Evolutionary conservation across 768 basidiomycete species (phyloP).

Genomic region (Candolleomyces eurysporus): DNA sequence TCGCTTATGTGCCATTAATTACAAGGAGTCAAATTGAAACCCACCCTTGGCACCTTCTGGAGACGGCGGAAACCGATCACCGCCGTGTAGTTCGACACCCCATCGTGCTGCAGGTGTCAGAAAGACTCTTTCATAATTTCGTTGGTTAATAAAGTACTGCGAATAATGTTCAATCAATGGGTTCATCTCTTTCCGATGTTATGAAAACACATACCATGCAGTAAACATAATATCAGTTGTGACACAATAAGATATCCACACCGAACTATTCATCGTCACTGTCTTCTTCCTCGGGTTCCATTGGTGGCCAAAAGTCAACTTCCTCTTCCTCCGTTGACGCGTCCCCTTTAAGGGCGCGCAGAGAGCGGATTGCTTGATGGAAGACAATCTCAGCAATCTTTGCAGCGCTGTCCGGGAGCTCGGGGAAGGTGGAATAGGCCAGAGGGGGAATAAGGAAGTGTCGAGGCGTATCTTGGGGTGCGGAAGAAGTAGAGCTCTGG

Average conservation of each 20-base stretch:
- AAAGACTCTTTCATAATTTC: too few species aligned
- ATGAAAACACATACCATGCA: neutral
- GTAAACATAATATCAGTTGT: neutral
- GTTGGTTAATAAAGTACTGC: too few species aligned
- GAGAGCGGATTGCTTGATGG: slow-evolving; percentile 17
- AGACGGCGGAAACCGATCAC: too few species aligned
- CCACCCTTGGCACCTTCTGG: too few species aligned
- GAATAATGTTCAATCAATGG: too few species aligned
- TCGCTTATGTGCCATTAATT: too few species aligned
- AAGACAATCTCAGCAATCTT: slow-evolving; percentile 47
- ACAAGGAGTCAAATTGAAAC: too few species aligned
- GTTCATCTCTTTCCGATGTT: neutral
- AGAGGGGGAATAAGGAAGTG: slow-evolving; percentile 27
- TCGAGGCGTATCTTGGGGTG: slow-evolving; percentile 2
- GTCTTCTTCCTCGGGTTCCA: slow-evolving; percentile 30
- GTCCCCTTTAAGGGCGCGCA: slow-evolving; percentile 13
- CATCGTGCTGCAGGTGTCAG: too few species aligned
- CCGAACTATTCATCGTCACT: slow-evolving; percentile 25
- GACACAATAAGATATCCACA: too few species aligned
- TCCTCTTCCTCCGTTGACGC: slow-evolving; percentile 18
- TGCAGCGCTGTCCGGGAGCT: slow-evolving; percentile 56
- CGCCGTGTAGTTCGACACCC: too few species aligned
- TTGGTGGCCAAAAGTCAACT: slow-evolving; percentile 36
- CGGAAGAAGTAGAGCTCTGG: neutral
- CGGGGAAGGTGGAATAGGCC: slow-evolving; percentile 39